Base-by-base conservation (phyloP, 345 rosid species). In the Bretschneidera sinensis region DNA sequence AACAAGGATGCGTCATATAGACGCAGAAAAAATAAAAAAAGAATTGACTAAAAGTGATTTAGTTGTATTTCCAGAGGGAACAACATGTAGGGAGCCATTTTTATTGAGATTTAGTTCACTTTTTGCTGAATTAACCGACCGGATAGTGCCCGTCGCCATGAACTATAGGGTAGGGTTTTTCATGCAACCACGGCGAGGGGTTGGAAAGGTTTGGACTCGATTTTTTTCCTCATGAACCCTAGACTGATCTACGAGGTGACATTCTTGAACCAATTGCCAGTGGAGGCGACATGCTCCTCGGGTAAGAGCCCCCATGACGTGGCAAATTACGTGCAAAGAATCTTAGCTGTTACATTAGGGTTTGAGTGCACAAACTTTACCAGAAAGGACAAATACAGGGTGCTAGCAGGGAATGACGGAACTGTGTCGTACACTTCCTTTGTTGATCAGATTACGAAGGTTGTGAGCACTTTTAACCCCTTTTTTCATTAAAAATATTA, bases 151-250 rank as follows among this genome's bases (percentile, higher is more conserved):
- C 0, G 98, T 92, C 6, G 98, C 97, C 1, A 92, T 87, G 98
- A 84, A 89, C 55, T 89, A 92, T 18, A 59, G 86, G 66, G 96
- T 87, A n/a, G 92, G 88, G n/a, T 81, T 92, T 65, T 92, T 92
- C 98, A 92, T 51, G 96, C 97, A 49, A 92, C 97, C 2, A 92
- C 98, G 0, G 98, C 98, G 1, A 66, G 94, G 48, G 96, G 98
- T 0, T 92, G 98, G 80, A 92, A 92, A 39, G 94, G 81, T 8
- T 59, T 92, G 73, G 98, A 92, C 56, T 91, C 97, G 0, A 80
- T 92, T 5, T 89, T 89, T 77, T 89, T 89, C 82, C 83, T 85
- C 77, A 92, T 89, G 97, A 92, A 92, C 77, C 98, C 98, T 10
- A 79, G 94, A 55, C 97, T 94, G 6, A 63, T 85, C 24, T 89